Evolutionary conservation across 1,284 basidiomycete genomes (phyloP).

Genomic region (Porodaedalea pini): DNA sequence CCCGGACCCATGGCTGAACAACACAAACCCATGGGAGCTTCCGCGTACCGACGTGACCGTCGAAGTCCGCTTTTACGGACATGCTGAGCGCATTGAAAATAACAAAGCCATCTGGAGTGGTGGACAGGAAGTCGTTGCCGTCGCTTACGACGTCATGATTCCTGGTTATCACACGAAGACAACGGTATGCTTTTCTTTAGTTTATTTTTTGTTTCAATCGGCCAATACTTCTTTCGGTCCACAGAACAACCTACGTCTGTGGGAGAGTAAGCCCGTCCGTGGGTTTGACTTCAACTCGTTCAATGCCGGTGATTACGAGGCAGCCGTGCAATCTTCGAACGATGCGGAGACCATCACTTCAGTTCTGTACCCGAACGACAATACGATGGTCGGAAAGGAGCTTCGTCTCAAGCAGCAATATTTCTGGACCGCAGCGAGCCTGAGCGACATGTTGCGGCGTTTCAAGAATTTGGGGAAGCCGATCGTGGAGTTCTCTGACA

Average conservation of each 20-base stretch:
- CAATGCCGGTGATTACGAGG: slow-evolving; percentile 89
- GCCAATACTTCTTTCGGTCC: not conserved
- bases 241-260: slow-evolving; percentile 68
- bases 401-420: slow-evolving; percentile 93
- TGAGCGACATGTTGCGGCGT: slow-evolving; percentile 82
- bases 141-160: slow-evolving; percentile 89
- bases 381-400: slow-evolving; percentile 82
- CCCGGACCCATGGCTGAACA: slow-evolving; percentile 89
- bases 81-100: slow-evolving; percentile 65
- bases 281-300: slow-evolving; percentile 92
- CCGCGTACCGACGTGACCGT: slow-evolving; percentile 79
- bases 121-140: slow-evolving; percentile 86
- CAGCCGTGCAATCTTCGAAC: slow-evolving; percentile 80
- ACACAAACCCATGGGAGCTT: slow-evolving; percentile 88
- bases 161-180: slow-evolving; percentile 79
- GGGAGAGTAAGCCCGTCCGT: slow-evolving; percentile 85
- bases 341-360: slow-evolving; percentile 88
- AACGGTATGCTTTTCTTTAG: slow-evolving; percentile 34
- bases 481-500: slow-evolving; percentile 76
- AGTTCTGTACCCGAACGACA: slow-evolving; percentile 84
- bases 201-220: not conserved
- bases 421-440: slow-evolving; percentile 85
- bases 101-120: slow-evolving; percentile 77
- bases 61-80: slow-evolving; percentile 83
- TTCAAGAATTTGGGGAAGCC: slow-evolving; percentile 78